These are phyloP conservation scores for Jacaranda copaia DNA, from an alignment of 257 asterid genomes.

Conservation along the genomic window DNA sequence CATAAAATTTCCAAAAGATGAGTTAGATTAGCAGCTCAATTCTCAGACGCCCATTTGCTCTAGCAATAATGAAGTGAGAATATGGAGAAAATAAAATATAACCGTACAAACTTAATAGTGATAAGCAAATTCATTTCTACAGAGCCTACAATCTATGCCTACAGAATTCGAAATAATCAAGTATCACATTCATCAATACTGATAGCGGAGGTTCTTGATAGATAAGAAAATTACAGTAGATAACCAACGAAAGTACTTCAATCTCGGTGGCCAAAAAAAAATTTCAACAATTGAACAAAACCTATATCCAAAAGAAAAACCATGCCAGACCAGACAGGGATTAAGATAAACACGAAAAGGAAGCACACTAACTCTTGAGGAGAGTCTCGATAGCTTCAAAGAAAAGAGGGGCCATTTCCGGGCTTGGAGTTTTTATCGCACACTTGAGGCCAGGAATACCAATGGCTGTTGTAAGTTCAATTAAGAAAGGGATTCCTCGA, in stretches of 20 bases:
- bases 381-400: slow-evolving; percentile 79
- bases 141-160: slow-evolving; percentile 34
- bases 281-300: slow-evolving; percentile 20
- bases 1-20: too few species aligned
- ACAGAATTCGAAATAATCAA: slow-evolving; percentile 28
- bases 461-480: slow-evolving; percentile 80
- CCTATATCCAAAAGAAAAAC: slow-evolving; percentile 41
- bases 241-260: slow-evolving; percentile 24
- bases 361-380: slow-evolving; percentile 53
- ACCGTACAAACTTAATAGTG: slow-evolving; percentile 10
- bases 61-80: background rate
- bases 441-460: slow-evolving; percentile 91
- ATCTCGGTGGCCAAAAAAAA: slow-evolving; percentile 25
- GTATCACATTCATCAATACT: slow-evolving; percentile 30
- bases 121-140: slow-evolving; percentile 34
- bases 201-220: slow-evolving; percentile 4
- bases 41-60: too few species aligned
- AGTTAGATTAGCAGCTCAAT: too few species aligned
- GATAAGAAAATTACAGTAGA: slow-evolving; percentile 19
- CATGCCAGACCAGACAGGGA: slow-evolving; percentile 5
- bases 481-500: slow-evolving; percentile 81
- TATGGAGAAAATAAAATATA: slow-evolving; percentile 1
- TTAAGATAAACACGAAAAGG: background rate
- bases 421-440: slow-evolving; percentile 85
- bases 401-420: slow-evolving; percentile 91